Base-by-base conservation (phyloP, 192 early-diverging fungal genomes). In the Coemansia sp. region DNA sequence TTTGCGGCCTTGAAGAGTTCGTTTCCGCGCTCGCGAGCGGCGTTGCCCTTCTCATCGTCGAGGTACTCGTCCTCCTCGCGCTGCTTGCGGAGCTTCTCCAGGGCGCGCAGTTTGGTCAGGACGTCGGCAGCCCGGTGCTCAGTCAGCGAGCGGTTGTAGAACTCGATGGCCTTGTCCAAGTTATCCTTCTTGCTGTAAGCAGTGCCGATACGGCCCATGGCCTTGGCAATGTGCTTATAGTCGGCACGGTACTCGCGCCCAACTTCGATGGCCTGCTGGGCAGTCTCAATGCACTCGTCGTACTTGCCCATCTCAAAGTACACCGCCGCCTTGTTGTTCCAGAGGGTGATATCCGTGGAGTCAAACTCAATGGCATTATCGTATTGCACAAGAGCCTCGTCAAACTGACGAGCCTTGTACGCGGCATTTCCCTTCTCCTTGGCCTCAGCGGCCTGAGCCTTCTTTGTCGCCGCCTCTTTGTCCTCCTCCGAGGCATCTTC, bases 321-420 rank as follows among this genome's bases (percentile, higher is more conserved):
- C 18, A 96, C 96, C 64, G 97, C 95, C 57, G 97, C 90, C 80
- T 98, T 99, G 90, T 99, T 99, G 71, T 94, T 97, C 78, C 94
- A 86, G 65, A 96, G 92, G 24, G 96, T 93, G 39, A 98, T 84
- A 67, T 99, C 96, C 65, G 95, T 92, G 36, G 87, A 64, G 78
- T 99, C 95, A 71, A 95, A 78, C 75, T 94, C 94, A 76, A 87
- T 96, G 20, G 97, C 97, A 85, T 92, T 92, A 81, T 86, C 75
- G 81, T 99, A 99, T 84, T 95, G 91, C 62, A 85, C 83, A 52
- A 99, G 75, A 7, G 97, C 97, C 63, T 89, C 87, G 12, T 93
- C 92, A 84, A 99, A 98, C 53, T 93, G 70, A 63, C 94, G 89
- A 73, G 93, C 90, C 87, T 99, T 99, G 87, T 99, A 99, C 40